Conservation (phyloP, 805 yeast species). For the Ogataea polymorpha region DNA sequence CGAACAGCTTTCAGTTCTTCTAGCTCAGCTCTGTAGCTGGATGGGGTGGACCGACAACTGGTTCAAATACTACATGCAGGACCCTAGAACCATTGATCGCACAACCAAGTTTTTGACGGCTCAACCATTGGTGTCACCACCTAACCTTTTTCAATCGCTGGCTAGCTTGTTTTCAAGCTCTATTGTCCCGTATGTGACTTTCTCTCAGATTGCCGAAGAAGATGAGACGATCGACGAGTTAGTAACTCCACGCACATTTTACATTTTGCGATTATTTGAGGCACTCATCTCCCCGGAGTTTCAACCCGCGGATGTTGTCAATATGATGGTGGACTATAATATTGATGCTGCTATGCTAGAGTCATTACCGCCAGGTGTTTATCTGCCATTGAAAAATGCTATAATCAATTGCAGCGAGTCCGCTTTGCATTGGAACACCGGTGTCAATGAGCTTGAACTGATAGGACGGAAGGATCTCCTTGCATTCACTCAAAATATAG, state of each 20-base stretch:
- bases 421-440: slow-evolving; percentile 43
- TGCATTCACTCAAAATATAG: slow-evolving; percentile 14
- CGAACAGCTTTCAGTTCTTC: slow-evolving; percentile 45
- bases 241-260: slow-evolving; percentile 65
- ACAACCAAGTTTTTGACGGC: slow-evolving; percentile 37
- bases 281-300: slow-evolving; percentile 52
- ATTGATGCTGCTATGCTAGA: slow-evolving; percentile 53
- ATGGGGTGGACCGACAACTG: slow-evolving; percentile 74
- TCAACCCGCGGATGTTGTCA: slow-evolving; percentile 53
- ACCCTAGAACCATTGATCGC: slow-evolving; percentile 34
- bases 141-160: slow-evolving; percentile 55
- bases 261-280: slow-evolving; percentile 60
- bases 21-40: slow-evolving; percentile 62
- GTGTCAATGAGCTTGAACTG: slow-evolving; percentile 44
- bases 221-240: slow-evolving; percentile 52
- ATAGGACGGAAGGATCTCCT: slow-evolving; percentile 68
- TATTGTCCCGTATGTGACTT: slow-evolving; percentile 55
- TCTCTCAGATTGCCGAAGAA: slow-evolving; percentile 67
- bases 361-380: slow-evolving; percentile 70
- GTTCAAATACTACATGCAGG: slow-evolving; percentile 52
- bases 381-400: slow-evolving; percentile 63
- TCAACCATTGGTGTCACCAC: slow-evolving; percentile 55
- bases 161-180: slow-evolving; percentile 46
- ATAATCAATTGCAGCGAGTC: slow-evolving; percentile 51
- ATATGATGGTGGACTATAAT: slow-evolving; percentile 56